phyloP scores from a whole-genome alignment of 352 stramenopile species.

The Globisporangium viniferum region DNA sequence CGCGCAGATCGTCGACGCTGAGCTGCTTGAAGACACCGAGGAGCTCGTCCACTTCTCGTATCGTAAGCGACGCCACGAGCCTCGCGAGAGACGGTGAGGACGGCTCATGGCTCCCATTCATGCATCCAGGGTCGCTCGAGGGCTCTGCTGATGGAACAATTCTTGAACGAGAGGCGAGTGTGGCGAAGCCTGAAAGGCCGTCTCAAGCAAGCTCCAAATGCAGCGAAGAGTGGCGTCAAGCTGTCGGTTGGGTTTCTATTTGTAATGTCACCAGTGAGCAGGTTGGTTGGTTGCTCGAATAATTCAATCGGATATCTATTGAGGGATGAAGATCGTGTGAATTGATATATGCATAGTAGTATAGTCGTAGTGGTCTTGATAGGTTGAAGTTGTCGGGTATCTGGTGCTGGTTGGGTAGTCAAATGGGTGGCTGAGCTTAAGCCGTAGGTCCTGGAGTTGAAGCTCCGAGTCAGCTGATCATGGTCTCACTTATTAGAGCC shows the following conservation, averaged over 20 bases:
- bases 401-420: background rate
- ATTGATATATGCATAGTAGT: background rate
- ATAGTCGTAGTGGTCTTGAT: background rate
- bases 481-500: slow-evolving; percentile 35
- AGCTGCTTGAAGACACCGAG: slow-evolving; percentile 27
- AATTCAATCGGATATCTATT: background rate
- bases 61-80: background rate
- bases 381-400: background rate
- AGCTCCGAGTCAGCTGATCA: background rate
- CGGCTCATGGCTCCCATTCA: slow-evolving; percentile 3
- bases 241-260: background rate
- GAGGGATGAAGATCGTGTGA: background rate
- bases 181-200: background rate
- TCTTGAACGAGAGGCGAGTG: background rate
- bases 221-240: background rate
- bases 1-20: slow-evolving; percentile 37
- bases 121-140: background rate
- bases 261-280: background rate
- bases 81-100: background rate
- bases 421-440: background rate
- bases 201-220: background rate
- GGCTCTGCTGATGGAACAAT: background rate
- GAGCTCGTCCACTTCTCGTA: slow-evolving; percentile 13
- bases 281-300: background rate
- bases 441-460: background rate